Evolutionary conservation across 2,329 filamentous ascomycete genomes (phyloP), one percentile per base, ranked within the genome.

Genomic region (Xylaria sp.): DNA sequence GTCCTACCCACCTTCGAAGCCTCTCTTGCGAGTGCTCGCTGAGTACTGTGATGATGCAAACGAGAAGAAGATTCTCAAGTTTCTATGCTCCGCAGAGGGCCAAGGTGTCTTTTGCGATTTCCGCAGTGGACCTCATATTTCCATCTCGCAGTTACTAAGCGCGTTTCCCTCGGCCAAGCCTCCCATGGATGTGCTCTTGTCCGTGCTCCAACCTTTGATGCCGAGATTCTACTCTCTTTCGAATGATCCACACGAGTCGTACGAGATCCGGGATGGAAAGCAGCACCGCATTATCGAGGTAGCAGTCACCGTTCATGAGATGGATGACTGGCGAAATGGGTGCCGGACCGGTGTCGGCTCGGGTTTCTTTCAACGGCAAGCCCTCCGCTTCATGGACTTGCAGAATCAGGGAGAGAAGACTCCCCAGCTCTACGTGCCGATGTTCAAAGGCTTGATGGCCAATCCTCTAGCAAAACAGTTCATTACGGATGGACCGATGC

Each of bases 361-460:
- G 13, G 94, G 94, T 13, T 97, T 92, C 78, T 89, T 99, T 69
- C 92, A 97, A 75, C 86, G 91, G 37, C 83, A 95, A 69, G 92
- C 94, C 0, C 81, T 82, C 46, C 81, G 83, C 65, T 89, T 90
- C 71, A 82, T 93, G 67, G 81, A 83, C 11, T 86, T 89, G 0
- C 85, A 91, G 71, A 76, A 80, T 39, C 76, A 80, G 1, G 88
- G 88, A 52, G 79, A 82, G 57, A 74, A 74, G 63, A 72, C 76
- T 53, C 80, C 76, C 2, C 83, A 91, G 66, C 71, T 97, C 13
- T 86, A 90, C 67, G 80, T 97, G 4, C 94, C 94, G 68, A 97
- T 99, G 91, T 99, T 99, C 83, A 92, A 96, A 70, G 94, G 94
- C 0, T 80, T 99, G 49, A 99, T 99, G 94, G 88, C 92, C 63